Base-by-base conservation (phyloP, 2,329 filamentous ascomycete genomes). In the Salinomyces thailandicus region DNA sequence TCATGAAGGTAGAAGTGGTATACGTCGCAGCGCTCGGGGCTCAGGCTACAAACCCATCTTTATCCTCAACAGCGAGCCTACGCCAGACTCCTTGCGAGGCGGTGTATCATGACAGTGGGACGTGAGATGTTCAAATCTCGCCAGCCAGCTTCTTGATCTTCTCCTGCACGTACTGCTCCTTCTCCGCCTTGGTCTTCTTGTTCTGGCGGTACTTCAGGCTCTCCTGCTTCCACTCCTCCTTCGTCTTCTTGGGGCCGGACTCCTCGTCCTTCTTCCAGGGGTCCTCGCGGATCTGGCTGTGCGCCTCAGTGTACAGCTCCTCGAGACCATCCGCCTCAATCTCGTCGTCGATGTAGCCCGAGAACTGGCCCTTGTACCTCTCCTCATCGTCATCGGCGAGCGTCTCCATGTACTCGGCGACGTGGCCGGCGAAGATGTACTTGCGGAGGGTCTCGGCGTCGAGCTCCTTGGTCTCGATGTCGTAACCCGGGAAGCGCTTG, bases 351-450 rank as follows among this genome's bases (percentile, higher is more conserved):
- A 94, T 82, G 78, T 98, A 98, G 71, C 91, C 81, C 67, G 79
- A 74, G 82, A 98, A 98, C 76, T 98, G 91, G 58, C 77, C 79
- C 77, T 89, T 89, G 85, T 85, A 98, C 65, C 91, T 87, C 79
- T 98, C 91, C 83, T 98, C 91, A 63, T 98, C 91, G 64, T 98
- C 91, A 60, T 98, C 91, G 70, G 91, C 91, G 51, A 98, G 84
- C 42, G 82, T 91, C 81, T 98, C 91, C 91, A 98, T 98, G 81
- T 98, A 98, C 79, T 98, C 91, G 55, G 89, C 87, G 51, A 98
- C 85, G 79, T 98, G 91, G 46, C 91, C 89, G 62, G 77, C 91
- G 69, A 85, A 89, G 77, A 98, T 98, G 82, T 98, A 98, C 76
- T 87, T 93, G 77, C 89, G 86, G 64, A 98, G 85, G 54, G 78